These are phyloP conservation scores for Diaporthe sp. DNA, from an alignment of 2,329 filamentous ascomycete genomes.

Conservation along the genomic window DNA sequence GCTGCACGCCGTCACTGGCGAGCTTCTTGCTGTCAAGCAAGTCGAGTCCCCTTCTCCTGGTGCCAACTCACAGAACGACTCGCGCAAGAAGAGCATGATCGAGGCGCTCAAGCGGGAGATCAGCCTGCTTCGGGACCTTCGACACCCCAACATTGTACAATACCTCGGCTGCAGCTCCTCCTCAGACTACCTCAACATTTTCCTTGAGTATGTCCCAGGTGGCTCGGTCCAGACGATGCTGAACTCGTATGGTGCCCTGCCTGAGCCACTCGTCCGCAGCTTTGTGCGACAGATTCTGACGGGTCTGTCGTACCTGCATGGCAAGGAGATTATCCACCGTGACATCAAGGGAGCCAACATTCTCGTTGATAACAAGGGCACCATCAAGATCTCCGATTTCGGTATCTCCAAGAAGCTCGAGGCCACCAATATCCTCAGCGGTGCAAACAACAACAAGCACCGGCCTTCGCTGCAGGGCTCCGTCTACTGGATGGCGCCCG, in stretches of 20 bases:
- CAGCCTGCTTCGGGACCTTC: conserved; percentile 89
- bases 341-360: conserved; percentile 99
- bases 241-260: conserved; percentile 95
- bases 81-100: conserved; percentile 97
- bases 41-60: conserved; percentile 88
- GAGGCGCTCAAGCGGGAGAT: conserved; percentile 98
- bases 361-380: conserved; percentile 97
- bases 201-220: conserved; percentile 98
- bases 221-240: conserved; percentile 99
- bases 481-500: conserved; percentile 99
- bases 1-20: conserved; percentile 93
- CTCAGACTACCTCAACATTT: conserved; percentile 95
- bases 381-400: conserved; percentile 99
- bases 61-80: conserved; percentile 82
- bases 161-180: conserved; percentile 96
- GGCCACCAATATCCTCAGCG: conserved; percentile 83
- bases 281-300: conserved; percentile 96
- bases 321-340: conserved; percentile 94
- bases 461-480: conserved; percentile 90
- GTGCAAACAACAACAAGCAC: conserved; percentile 74
- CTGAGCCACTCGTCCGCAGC: conserved; percentile 92
- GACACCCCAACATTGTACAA: conserved; percentile 97
- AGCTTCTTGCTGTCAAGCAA: conserved; percentile 98
- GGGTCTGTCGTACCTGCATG: conserved; percentile 92
- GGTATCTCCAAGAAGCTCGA: conserved; percentile 98